Evolutionary conservation across 2,329 filamentous ascomycete genomes (phyloP).

Genomic region (Metarhizium guizhouense): DNA sequence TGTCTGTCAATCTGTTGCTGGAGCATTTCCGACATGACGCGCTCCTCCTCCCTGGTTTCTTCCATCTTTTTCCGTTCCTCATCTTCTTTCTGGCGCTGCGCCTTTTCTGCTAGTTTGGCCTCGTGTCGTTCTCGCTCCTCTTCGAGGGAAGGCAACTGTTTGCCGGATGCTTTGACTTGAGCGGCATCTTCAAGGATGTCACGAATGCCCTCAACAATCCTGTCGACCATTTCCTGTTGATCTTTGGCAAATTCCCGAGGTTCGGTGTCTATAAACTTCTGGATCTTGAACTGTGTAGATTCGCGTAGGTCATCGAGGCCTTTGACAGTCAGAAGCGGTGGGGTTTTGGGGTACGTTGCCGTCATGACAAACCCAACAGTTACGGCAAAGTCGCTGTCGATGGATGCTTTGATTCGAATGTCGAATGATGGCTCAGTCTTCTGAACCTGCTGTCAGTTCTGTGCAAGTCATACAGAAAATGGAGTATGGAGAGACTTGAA

Average conservation of each 20-base stretch:
- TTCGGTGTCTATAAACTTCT: constrained; percentile 51
- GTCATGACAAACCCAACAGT: constrained; percentile 74
- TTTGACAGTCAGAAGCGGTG: constrained; percentile 63
- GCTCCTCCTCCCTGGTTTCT: constrained; percentile 59
- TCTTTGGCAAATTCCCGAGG: constrained; percentile 43
- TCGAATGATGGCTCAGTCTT: constrained; percentile 80
- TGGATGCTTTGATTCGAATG: constrained; percentile 65
- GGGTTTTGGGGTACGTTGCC: constrained; percentile 82
- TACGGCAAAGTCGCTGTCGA: constrained; percentile 61
- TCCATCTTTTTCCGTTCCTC: constrained; percentile 44
- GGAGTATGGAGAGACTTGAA: neutral
- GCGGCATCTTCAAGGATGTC: constrained; percentile 83
- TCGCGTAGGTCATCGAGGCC: constrained; percentile 56
- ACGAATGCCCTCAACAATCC: constrained; percentile 60
- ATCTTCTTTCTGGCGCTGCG: constrained; percentile 44
- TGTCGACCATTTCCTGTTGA: constrained; percentile 52
- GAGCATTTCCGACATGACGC: constrained; percentile 60
- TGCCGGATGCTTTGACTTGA: constrained; percentile 62
- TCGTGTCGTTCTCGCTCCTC: constrained; percentile 82
- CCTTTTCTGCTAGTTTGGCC: constrained; percentile 55
- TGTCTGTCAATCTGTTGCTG: constrained; percentile 63
- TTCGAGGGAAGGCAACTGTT: constrained; percentile 74
- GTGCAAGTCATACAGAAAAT: neutral
- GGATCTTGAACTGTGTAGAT: constrained; percentile 61
- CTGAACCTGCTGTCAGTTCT: constrained; percentile 24